Base-by-base conservation (phyloP, 441 rosid genomes). In the Pelargonium australe region DNA sequence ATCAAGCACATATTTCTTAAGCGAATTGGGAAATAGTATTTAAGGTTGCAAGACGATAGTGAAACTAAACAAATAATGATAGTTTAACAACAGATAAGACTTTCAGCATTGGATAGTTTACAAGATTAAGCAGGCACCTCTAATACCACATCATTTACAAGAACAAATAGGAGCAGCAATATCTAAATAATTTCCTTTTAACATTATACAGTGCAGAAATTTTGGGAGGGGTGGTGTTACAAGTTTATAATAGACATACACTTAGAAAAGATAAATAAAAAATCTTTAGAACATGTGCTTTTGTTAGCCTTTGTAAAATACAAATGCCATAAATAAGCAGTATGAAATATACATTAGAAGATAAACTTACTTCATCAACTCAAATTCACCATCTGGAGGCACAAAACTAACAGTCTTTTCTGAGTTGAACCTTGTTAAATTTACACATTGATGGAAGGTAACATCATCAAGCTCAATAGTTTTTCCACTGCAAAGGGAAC, bases 321-420 rank as follows among this genome's bases (percentile, higher is more conserved):
- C 34, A 28, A 28, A 28, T 28, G 34, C 2, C 7, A 49, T 10
- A 49, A 49, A 49, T 49, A 49, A 10, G 57, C 5, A 10, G 16
- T 49, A 49, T 10, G 14, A 49, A 49, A 49, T 10, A 13, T 5
- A 7, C 13, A 49, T 2, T n/a, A 12, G 82, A 55, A 83, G 82
- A 68, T 43, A 31, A 44, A 68, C 99, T 88, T 88, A 95, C 98
- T 95, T 95, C 98, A 95, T 95, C 73, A 95, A 84, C 77, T 95
- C 99, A 80, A 90, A 95, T 86, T 95, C 99, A 74, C 99, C 99
- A 83, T 95, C 99, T 6, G 99, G 99, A 16, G 99, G 99, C 57
- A 90, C 99, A 82, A 90, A 95, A 75, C 99, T 95, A 72, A 95
- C 99, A 0, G 98, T 95, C 82, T 95, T 95, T 77, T 95, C 97